Base-by-base conservation (phyloP, 352 stramenopile genomes). In the Pythium biforme region DNA sequence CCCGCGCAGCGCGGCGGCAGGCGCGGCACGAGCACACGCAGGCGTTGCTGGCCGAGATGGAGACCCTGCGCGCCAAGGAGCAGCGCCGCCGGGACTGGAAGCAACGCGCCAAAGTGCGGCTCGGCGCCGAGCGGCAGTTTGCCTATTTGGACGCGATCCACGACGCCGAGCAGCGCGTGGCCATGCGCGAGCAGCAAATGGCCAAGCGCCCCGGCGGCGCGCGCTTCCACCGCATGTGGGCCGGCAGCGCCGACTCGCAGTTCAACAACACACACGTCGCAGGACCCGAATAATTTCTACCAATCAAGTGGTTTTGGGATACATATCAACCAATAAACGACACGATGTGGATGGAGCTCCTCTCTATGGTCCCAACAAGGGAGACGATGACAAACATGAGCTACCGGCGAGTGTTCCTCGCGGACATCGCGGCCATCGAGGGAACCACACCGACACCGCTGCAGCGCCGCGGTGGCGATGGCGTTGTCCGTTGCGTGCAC, bases 161-260 rank as follows among this genome's bases (percentile, higher is more conserved):
- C 55, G 77, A 86, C 11, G 67, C 77, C 19, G 78, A 93, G 52
- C 66, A 90, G 34, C 72, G 70, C 37, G 64, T 81, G 20, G 77
- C 68, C 22, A 69, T 74, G 39, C 69, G 76, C 9, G 77, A 90
- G 55, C 55, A 76, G 60, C 70, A 77, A 20, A 93, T 81, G 74
- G 77, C 80, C 47, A 88, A 87, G 50, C 81, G 81, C 34, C 69
- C 90, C 62, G 81, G 86, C 26, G 81, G 86, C 54, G 69, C 70
- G 31, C 77, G 65, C 46, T 92, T 81, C 62, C 76, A 90, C 48
- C 80, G 80, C 55, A 94, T 94, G 81, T 92, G 86, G 86, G 78
- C 86, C 1, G 83, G 83, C 52, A 93, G 83, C 27, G 64, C 75
- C 11, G 80, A 94, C 29, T 92, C 80, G 23, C 83, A 90, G 61